Evolutionary conservation across 176 grass and related monocot genomes (phyloP).

Genomic region (Avena eriantha): DNA sequence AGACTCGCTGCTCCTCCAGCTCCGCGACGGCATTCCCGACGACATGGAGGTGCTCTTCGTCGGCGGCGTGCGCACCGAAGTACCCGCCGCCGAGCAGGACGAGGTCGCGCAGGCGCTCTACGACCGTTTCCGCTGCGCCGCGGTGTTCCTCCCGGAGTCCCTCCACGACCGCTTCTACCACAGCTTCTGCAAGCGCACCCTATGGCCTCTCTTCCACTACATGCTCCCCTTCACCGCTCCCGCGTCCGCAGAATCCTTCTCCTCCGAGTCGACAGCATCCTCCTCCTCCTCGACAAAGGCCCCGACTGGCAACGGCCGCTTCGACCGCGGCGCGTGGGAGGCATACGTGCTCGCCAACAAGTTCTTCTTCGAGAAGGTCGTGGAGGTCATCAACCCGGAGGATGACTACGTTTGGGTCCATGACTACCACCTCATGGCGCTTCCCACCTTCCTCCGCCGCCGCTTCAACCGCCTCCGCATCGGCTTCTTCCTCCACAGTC

Average conservation of each 20-base stretch:
- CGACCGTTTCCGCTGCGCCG: conserved; percentile 80
- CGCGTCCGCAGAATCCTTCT: neutral
- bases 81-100: conserved; percentile 77
- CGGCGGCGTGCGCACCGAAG: conserved; percentile 75
- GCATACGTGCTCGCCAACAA: conserved; percentile 93
- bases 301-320: conserved; percentile 50
- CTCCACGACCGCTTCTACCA: conserved; percentile 84
- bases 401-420: conserved; percentile 99
- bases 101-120: conserved; percentile 87
- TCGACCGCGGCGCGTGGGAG: conserved; percentile 89
- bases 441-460: conserved; percentile 94
- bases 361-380: conserved; percentile 85
- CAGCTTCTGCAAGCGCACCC: conserved; percentile 84
- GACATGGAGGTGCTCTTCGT: conserved; percentile 98
- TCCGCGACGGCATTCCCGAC: conserved; percentile 85
- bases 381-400: conserved; percentile 95
- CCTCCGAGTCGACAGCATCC: conserved; percentile 10
- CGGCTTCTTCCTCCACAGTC: conserved; percentile 98
- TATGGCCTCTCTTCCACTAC: conserved; percentile 99
- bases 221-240: conserved; percentile 86
- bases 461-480: conserved; percentile 94
- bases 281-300: conserved; percentile 2
- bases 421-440: conserved; percentile 98
- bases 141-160: conserved; percentile 78
- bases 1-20: conserved; percentile 88